These are phyloP conservation scores for Prototheca wickerhamii DNA, from an alignment of 163 green algal species.

Conservation along the genomic window DNA sequence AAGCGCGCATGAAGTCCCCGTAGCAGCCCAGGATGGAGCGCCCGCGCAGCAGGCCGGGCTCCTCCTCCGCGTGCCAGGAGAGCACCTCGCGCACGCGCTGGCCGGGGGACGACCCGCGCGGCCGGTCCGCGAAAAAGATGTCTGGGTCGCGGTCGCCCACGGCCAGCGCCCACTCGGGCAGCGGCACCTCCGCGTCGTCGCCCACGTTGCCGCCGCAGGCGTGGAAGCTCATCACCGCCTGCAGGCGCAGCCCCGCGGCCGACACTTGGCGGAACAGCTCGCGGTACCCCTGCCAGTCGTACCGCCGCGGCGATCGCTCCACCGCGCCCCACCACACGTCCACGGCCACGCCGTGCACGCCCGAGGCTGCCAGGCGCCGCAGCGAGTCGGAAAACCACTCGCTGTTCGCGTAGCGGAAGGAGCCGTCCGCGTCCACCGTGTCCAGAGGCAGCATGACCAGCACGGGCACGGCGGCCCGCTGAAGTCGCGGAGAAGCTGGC, in stretches of 20 bases:
- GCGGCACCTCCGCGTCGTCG: constrained; percentile 86
- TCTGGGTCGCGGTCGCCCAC: constrained; percentile 43
- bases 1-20: constrained; percentile 75
- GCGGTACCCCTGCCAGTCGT: constrained; percentile 77
- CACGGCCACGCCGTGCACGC: constrained; percentile 84
- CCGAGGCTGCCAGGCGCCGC: constrained; percentile 44
- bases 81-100: constrained; percentile 46
- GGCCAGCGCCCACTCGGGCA: constrained; percentile 83
- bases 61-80: constrained; percentile 42
- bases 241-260: constrained; percentile 51
- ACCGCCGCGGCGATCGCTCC: constrained; percentile 57
- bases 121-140: constrained; percentile 49
- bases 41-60: constrained; percentile 40
- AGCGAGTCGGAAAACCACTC: constrained; percentile 64
- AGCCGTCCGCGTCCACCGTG: constrained; percentile 59
- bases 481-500: too few relatives aligned
- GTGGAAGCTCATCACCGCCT: constrained; percentile 95
- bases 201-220: constrained; percentile 92
- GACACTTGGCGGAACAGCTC: constrained; percentile 63
- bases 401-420: constrained; percentile 56
- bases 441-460: constrained; percentile 98
- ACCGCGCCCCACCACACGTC: constrained; percentile 89
- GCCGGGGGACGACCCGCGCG: constrained; percentile 23
- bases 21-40: constrained; percentile 75
- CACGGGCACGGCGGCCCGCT: constrained; percentile 78